Evolutionary conservation across 2,329 filamentous ascomycete genomes (phyloP).

Genomic region (Didymella pinodella): DNA sequence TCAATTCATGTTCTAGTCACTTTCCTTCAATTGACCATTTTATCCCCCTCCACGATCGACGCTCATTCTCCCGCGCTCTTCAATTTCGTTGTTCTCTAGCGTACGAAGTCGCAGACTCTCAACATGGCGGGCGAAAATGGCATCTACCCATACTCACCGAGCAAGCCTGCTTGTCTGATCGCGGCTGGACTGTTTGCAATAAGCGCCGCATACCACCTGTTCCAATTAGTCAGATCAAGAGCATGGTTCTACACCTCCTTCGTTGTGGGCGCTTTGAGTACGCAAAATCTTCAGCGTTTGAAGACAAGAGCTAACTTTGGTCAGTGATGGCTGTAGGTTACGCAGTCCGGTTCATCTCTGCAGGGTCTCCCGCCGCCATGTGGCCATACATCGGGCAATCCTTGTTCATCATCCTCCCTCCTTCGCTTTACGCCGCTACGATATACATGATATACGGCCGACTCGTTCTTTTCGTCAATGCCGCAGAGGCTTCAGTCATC

Average conservation of each 20-base stretch:
- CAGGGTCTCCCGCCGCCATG: constrained; percentile 21
- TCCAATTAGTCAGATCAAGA: constrained; percentile 28
- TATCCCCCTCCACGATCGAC: background rate
- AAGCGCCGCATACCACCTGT: constrained; percentile 29
- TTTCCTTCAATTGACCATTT: background rate
- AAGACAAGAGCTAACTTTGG: background rate
- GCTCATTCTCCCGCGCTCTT: background rate
- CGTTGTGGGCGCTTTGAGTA: constrained; percentile 31
- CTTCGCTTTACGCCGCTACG: constrained; percentile 55
- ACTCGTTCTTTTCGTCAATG: constrained; percentile 51
- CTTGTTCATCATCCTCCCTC: constrained; percentile 52
- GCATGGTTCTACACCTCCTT: constrained; percentile 38
- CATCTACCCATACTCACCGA: constrained; percentile 32
- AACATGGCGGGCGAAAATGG: constrained; percentile 26
- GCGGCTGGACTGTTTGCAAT: constrained; percentile 27
- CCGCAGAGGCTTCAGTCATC: constrained; percentile 53
- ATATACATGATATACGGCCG: constrained; percentile 56
- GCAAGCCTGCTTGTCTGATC: constrained; percentile 19
- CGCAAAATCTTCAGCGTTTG: background rate
- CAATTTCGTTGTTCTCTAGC: background rate
- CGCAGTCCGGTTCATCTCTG: constrained; percentile 28
- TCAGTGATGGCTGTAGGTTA: constrained; percentile 37
- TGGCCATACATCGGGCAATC: constrained; percentile 50
- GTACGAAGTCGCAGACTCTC: too few relatives aligned
- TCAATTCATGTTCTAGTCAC: background rate